phyloP scores from a whole-genome alignment of 2,329 filamentous ascomycete species.

The Monosporascus sp. region DNA sequence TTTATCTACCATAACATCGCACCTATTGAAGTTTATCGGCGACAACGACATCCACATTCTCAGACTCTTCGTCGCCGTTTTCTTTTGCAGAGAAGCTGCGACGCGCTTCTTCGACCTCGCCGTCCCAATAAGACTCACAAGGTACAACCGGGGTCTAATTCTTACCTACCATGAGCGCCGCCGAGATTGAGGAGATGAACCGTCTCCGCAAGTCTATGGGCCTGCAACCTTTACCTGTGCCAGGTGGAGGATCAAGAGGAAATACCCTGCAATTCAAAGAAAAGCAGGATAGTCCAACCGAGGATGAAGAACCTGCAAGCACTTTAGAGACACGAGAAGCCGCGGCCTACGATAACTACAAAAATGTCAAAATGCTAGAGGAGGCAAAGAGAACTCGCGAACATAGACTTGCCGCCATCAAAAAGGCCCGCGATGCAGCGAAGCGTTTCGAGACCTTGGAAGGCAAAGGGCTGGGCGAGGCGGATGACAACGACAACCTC shows the following conservation, averaged over 20 bases:
- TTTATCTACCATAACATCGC: too few relatives aligned
- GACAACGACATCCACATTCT: too few relatives aligned
- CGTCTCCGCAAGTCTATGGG: conserved; percentile 84
- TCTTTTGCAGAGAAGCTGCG: too few relatives aligned
- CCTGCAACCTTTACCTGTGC: conserved; percentile 82
- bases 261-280: conserved; percentile 33
- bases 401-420: conserved; percentile 74
- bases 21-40: too few relatives aligned
- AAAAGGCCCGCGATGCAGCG: conserved; percentile 79
- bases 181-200: conserved; percentile 89
- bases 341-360: conserved; percentile 67
- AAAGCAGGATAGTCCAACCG: conserved; percentile 28
- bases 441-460: conserved; percentile 71
- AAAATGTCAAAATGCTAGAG: conserved; percentile 63
- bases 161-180: conserved; percentile 49
- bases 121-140: neutral
- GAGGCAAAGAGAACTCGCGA: conserved; percentile 72
- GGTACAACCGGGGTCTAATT: neutral
- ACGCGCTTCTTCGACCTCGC: too few relatives aligned
- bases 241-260: conserved; percentile 64
- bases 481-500: conserved; percentile 56
- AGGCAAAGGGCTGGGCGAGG: conserved; percentile 79
- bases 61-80: too few relatives aligned
- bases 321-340: conserved; percentile 79
- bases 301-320: conserved; percentile 59